These are phyloP conservation scores for Cytospora leucostoma DNA, from an alignment of 2,329 filamentous ascomycete genomes.

Conservation along the genomic window DNA sequence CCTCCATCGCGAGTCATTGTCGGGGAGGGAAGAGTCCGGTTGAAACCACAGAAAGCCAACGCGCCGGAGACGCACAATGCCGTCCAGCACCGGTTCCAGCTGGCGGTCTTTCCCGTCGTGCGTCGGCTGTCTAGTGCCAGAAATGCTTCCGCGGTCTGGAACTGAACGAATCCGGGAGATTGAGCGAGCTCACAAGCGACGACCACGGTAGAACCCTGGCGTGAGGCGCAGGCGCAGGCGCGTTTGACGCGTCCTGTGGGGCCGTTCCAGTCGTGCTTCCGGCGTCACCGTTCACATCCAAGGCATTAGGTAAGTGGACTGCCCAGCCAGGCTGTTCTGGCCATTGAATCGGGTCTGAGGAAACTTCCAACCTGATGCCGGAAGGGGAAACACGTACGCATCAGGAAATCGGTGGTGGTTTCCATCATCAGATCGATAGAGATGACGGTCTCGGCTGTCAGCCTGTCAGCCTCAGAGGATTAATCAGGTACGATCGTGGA, in stretches of 20 bases:
- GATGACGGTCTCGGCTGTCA: background rate
- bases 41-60: background rate
- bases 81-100: slow-evolving; percentile 3
- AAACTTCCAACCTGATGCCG: background rate
- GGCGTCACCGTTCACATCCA: background rate
- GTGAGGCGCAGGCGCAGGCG: background rate
- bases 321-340: background rate
- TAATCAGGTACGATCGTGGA: background rate
- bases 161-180: background rate
- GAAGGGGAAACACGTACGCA: background rate
- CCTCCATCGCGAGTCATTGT: slow-evolving; percentile 15
- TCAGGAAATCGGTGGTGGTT: background rate
- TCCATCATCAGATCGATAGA: background rate
- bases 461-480: background rate
- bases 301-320: background rate
- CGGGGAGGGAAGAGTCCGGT: background rate
- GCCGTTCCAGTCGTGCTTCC: background rate
- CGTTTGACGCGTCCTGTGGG: background rate
- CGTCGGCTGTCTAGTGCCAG: background rate
- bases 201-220: background rate
- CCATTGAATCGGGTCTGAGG: background rate
- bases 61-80: background rate
- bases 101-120: background rate
- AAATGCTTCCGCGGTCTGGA: background rate
- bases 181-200: background rate